Percentiles rank a stretch among this genome's conserved stretches.
phyloP scores from a whole-genome alignment of 345 rosid species.

The Salix koriyanagi region DNA sequence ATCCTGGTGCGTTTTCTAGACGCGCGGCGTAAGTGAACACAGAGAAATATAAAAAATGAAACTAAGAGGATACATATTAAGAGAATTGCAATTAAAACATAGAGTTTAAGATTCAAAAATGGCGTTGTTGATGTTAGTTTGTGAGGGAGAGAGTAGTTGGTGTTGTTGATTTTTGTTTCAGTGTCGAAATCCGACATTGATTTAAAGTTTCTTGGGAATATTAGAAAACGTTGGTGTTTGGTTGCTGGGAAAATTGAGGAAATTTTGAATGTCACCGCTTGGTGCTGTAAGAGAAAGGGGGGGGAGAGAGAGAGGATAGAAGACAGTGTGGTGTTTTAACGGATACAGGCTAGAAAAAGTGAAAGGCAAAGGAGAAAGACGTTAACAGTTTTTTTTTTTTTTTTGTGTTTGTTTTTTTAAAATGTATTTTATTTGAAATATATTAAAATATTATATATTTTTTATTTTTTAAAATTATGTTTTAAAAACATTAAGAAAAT shows the following conservation, averaged over 20 bases:
- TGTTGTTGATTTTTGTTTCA: background rate
- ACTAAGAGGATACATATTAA: conserved; percentile 30
- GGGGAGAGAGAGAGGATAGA: background rate
- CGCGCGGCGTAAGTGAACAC: conserved; percentile 41
- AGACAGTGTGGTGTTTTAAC: conserved; percentile 6
- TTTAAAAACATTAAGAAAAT: too few relatives aligned
- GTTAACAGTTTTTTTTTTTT: background rate
- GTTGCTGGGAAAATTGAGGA: conserved; percentile 8
- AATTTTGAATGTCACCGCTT: background rate
- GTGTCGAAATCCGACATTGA: conserved; percentile 50
- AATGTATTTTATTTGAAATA: too few relatives aligned
- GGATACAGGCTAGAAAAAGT: conserved; percentile 20
- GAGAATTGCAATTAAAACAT: conserved; percentile 50
- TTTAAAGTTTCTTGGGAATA: conserved; percentile 11
- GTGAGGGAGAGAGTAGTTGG: conserved; percentile 23
- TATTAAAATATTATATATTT: too few relatives aligned
- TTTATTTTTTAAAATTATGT: too few relatives aligned
- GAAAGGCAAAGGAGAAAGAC: background rate
- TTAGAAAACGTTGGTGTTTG: background rate
- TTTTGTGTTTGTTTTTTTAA: too few relatives aligned
- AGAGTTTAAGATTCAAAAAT: conserved; percentile 52
- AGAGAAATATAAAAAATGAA: conserved; percentile 50
- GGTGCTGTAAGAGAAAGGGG: conserved; percentile 1
- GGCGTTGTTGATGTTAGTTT: conserved; percentile 39
- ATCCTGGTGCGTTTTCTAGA: conserved; percentile 45